phyloP scores from a whole-genome alignment of 306 rosid species.

The Begonia loranthoides region DNA sequence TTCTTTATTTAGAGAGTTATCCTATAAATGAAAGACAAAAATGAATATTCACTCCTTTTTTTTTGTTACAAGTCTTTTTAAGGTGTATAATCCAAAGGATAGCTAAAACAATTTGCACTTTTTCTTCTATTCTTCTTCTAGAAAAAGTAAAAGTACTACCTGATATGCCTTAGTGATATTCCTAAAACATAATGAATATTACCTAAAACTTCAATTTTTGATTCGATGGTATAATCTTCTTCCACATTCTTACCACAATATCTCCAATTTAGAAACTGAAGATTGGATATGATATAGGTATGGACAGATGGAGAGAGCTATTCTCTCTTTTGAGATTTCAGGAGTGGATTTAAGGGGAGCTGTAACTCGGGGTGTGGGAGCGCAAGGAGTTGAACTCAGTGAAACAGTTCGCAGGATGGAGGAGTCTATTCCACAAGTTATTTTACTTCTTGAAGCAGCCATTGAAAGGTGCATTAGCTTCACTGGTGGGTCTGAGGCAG shows the following conservation, averaged over 20 bases:
- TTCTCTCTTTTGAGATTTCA: constrained; percentile 88
- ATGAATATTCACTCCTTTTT: too few relatives aligned
- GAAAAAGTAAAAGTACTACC: too few relatives aligned
- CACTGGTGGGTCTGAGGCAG: constrained; percentile 98
- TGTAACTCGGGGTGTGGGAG: constrained; percentile 94
- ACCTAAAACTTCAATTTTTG: too few relatives aligned
- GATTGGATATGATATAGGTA: constrained; percentile 39
- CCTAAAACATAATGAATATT: too few relatives aligned
- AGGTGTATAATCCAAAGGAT: too few relatives aligned
- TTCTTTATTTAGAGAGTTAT: too few relatives aligned
- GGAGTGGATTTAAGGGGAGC: constrained; percentile 98
- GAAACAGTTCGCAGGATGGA: constrained; percentile 99
- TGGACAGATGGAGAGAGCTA: constrained; percentile 97
- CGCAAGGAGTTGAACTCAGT: constrained; percentile 98
- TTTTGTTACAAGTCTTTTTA: too few relatives aligned
- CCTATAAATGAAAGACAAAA: too few relatives aligned
- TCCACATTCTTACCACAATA: not conserved
- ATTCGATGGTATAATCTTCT: not conserved
- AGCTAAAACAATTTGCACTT: too few relatives aligned
- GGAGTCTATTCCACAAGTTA: constrained; percentile 93
- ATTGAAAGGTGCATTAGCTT: constrained; percentile 93
- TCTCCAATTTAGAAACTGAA: constrained; percentile 15
- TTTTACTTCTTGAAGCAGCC: constrained; percentile 87
- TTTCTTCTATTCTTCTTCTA: too few relatives aligned
- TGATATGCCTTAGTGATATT: too few relatives aligned